Evolutionary conservation across 306 rosid genomes (phyloP), one percentile per base, ranked within the genome.

Genomic region (Quercus mongolica): DNA sequence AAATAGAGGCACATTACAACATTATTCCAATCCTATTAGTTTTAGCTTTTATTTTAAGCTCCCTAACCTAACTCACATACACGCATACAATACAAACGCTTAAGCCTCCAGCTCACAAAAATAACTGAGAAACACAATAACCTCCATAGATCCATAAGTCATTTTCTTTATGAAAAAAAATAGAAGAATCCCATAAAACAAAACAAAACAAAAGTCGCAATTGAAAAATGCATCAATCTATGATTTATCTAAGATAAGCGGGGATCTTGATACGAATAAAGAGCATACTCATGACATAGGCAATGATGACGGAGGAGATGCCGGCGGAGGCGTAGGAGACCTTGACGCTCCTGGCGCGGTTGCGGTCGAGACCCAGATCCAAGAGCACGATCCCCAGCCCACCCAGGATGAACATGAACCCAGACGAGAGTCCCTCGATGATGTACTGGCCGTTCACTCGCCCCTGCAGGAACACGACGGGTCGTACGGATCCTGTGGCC

Each of bases 391-490:
- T 90, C 5, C 93, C 98, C 0, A 93, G 11, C 1, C 99, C 98
- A 7, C 99, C 99, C 1, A 96, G 90, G 7, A 96, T 84, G 87
- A 96, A 91, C 99, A 96, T 93, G 88, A 89, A 96, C 1, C 96
- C 99, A 5, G 94, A 96, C 0, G 97, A 91, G 31, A 96, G 88
- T 1, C 98, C 98, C 57, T 96, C 96, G 18, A 96, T 92, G 71
- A 93, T 91, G 87, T 96, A 96, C 89, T 96, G 99, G 1, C 96
- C 97, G 70, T 93, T 96, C 67, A 96, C 99, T 25, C 97, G 91
- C 2, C 98, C 99, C 4, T 84, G 82, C 63, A 91, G 83, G 89
- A 96, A 93, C 2, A 95, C 99, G 44, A 95, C 92, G 44, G 99
- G 99, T 31, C 90, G 88, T 1, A 93, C 93, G 14, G 99, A 2